phyloP scores from a whole-genome alignment of 192 early-diverging fungal genomes.

The Mortierella claussenii region DNA sequence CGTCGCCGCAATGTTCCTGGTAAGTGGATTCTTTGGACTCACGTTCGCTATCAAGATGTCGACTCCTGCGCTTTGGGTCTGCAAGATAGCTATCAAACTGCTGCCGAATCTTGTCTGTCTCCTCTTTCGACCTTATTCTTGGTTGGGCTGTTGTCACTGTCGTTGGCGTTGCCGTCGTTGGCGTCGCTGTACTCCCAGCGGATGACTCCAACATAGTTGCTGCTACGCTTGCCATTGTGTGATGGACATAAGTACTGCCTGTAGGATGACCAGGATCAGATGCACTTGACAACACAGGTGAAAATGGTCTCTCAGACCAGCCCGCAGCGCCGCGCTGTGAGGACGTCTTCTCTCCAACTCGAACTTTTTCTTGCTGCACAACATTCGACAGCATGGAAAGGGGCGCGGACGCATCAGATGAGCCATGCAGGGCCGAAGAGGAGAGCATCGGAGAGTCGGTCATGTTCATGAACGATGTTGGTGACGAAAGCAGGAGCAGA shows the following conservation, averaged over 20 bases:
- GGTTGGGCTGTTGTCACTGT: not conserved
- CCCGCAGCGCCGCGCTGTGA: constrained; percentile 33
- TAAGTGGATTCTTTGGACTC: not conserved
- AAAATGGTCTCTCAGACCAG: constrained; percentile 44
- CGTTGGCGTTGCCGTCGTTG: not conserved
- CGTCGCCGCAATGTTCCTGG: not conserved
- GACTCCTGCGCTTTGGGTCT: constrained; percentile 13
- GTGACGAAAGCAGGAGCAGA: constrained; percentile 26
- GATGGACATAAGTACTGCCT: not conserved
- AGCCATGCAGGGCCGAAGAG: not conserved
- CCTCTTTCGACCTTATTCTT: constrained; percentile 8
- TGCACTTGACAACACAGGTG: constrained; percentile 25
- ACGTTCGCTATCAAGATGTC: constrained; percentile 2
- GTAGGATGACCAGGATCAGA: not conserved
- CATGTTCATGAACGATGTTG: constrained; percentile 34
- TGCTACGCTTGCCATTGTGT: constrained; percentile 9
- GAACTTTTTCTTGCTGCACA: constrained; percentile 44
- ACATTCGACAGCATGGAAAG: constrained; percentile 35
- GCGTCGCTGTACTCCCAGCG: not conserved
- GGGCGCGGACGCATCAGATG: constrained; percentile 9
- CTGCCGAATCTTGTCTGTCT: constrained; percentile 23
- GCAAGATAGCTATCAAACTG: constrained; percentile 42
- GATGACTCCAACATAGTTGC: not conserved
- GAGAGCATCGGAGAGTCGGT: constrained; percentile 31
- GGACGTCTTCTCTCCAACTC: constrained; percentile 40